Base-by-base conservation (phyloP, 768 basidiomycete species). In the Lentinula sp. region DNA sequence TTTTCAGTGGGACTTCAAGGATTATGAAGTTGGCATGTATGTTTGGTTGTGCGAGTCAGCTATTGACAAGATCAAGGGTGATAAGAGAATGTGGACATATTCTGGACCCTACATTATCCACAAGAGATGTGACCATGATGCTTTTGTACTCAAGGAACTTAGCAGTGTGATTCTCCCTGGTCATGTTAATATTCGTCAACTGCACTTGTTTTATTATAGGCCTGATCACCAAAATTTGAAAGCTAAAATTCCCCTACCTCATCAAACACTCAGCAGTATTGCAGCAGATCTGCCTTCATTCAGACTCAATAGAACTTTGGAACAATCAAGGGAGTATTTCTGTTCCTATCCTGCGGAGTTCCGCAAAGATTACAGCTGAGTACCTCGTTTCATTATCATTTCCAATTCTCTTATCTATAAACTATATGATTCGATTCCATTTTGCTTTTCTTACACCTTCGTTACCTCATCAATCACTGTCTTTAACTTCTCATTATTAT, bases 11-110 rank as follows among this genome's bases (percentile, higher is more conserved):
- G 61, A 66, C 3, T 64, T 65, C 37, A 48, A 59, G 4, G 60
- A 67, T 10, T 72, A 67, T 51, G 58, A 69, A 13, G 54, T 59
- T 0, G 73, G 73, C 0, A 71, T 69, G 33, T 74, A 68, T 66
- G 73, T 75, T 0, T 65, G 72, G 15, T 20, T 71, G 0, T 71
- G 71, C n/a, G 69, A 75, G 63, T 71, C 74, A 0, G 65, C 67
- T 62, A 50, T 74, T 0, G 72, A 74, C 54, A 56, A 61, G 0
- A 71, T 70, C 57, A 67, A 68, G 12, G 73, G 73, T 1, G 68
- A 70, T 52, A 73, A 74, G 61, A 67, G 67, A 0, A 51, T 62
- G 18, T 67, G 67, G 48, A 51, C 66, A 0, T 74, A 72, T 70
- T 63, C 70, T 0, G 73, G 74, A 0, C 73, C 73, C 0, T 74